These are phyloP conservation scores for Boletellus emodensis DNA, from an alignment of 768 basidiomycete genomes.

Conservation along the genomic window DNA sequence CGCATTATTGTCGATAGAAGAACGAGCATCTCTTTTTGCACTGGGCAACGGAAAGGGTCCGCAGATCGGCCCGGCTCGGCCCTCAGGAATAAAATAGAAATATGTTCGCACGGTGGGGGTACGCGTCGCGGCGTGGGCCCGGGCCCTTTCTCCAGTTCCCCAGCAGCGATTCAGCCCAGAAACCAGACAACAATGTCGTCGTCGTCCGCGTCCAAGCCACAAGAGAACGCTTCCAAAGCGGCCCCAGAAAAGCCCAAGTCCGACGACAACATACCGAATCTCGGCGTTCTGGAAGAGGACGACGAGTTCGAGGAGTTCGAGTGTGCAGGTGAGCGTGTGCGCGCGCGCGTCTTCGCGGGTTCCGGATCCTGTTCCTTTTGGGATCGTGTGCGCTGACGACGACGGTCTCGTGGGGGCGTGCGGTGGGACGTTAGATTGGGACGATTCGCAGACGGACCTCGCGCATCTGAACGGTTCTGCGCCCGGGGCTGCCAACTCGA, in stretches of 20 bases:
- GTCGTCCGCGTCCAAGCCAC: constrained; percentile 43
- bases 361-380: too few species aligned
- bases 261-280: constrained; percentile 52
- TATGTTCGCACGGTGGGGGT: constrained; percentile 21
- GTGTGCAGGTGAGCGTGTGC: constrained; percentile 59
- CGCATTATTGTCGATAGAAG: constrained; percentile 4
- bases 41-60: too few species aligned
- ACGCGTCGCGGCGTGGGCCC: constrained; percentile 14
- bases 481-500: constrained; percentile 72
- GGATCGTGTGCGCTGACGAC: background rate
- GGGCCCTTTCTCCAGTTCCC: constrained; percentile 25
- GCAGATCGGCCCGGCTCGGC: too few species aligned
- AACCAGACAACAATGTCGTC: constrained; percentile 11
- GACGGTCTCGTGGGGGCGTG: too few species aligned
- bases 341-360: background rate
- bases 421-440: constrained; percentile 59
- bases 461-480: constrained; percentile 72
- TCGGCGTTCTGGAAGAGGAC: constrained; percentile 93
- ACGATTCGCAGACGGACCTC: constrained; percentile 79
- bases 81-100: background rate
- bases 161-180: too few species aligned
- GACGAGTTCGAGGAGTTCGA: constrained; percentile 96
- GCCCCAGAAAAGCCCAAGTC: constrained; percentile 38
- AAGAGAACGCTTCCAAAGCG: constrained; percentile 25
- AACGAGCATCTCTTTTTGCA: too few species aligned